Evolutionary conservation across 768 basidiomycete genomes (phyloP), one percentile per base, ranked within the genome.

Genomic region (Calocybe cyanea): DNA sequence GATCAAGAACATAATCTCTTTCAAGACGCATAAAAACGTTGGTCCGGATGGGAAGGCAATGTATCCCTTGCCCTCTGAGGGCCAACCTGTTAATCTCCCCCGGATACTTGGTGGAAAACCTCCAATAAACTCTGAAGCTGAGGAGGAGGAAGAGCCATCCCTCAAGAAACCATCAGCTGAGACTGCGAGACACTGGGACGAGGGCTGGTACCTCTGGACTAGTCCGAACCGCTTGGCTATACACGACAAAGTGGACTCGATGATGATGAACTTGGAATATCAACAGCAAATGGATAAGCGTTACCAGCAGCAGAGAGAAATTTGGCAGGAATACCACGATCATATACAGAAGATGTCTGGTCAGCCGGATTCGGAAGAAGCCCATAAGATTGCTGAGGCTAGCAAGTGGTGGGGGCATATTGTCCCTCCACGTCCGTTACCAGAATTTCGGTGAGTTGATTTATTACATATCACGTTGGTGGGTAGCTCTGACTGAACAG

Each of bases 121-220:
- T 5, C 56, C 61, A 41, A n/a, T n/a, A n/a, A n/a, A n/a, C n/a
- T n/a, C n/a, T n/a, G n/a, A n/a, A n/a, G 25, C 25, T 11, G 64
- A 64, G 15, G 66, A 69, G 46, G 43, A 60, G 15, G 64, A 71
- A 19, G 64, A 64, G 36, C 40, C 53, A 15, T 51, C 63, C 46
- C 46, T 47, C 23, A 38, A 46, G 17, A n/a, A n/a, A n/a, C 42
- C 56, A 7, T n/a, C 53, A 13, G 31, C 54, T 19, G 47, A 63
- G 50, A 67, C 75, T 17, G 69, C 66, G 33, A 79, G 75, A 51
- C 73, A 76, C 55, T 90, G 87, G 87, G 73, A 85, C 45, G 78
- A 81, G 55, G 86, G 87, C 4, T 84, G 77, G 75, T 90, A 90
- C 57, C 55, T 90, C 33, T 88, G 85, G 85, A 73, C 77, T 41